Evolutionary conservation across 805 yeast genomes (phyloP), one percentile per base, ranked within the genome.

Genomic region (Saccharomycopsis synnaedendra): DNA sequence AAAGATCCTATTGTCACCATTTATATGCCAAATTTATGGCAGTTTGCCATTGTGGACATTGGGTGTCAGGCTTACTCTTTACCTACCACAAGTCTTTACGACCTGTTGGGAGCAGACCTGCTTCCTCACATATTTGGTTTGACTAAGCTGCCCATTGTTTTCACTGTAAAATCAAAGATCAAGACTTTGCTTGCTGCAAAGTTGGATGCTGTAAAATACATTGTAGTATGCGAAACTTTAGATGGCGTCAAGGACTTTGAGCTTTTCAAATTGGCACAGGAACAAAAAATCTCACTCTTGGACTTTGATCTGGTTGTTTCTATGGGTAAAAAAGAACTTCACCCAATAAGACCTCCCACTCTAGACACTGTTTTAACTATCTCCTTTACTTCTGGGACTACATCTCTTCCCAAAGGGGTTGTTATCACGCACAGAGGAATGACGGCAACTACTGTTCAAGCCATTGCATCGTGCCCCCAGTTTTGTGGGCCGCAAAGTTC

Each of bases 361-460:
- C 74, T 80, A 1, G 71, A 74, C 9, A 69, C 72, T 28, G 42
- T 72, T 27, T 77, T 75, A 60, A 78, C 88, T n/a, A 74, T 82
- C 44, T 75, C 81, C 8, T 82, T 81, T 60, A 82, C 89, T 2
- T 79, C 86, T 0, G 89, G 89, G 32, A 82, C 89, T 2, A 81
- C 88, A 1, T 86, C 87, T 19, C 62, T 71, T n/a, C 89, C 89
- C 43, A 82, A 82, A 62, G 89, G 89, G 45, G 88, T 78, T 10
- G 74, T 72, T 27, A 54, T 70, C 27, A 61, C 75, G 5, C 81
- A 78, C 37, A 55, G 56, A 19, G 19, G 19, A 4, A 69, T 65
- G 56, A 68, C 71, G 61, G 61, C 68, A 29, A 67, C 77, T 4
- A 63, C 64, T 3, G 67, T 77, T 11, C 8, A 35, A 5, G 28